Evolutionary conservation across 1,284 basidiomycete species (phyloP), one percentile per base, ranked within the genome.

Genomic region (Leccinum fallax): DNA sequence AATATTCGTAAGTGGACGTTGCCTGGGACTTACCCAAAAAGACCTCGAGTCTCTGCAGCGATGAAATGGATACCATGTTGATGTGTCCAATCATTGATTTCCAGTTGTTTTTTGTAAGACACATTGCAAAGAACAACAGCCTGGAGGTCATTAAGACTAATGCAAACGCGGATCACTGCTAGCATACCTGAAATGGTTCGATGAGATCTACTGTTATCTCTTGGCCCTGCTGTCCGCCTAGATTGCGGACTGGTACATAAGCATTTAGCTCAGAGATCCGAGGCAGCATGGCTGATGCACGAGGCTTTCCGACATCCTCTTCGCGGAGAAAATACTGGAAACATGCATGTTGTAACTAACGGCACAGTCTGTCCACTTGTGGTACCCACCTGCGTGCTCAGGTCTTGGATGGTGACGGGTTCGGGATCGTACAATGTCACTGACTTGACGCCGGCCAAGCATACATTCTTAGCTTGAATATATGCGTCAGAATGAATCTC

Each of bases 361-460:
- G 21, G 49, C 16, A 21, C 46, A 24, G 7, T 53, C 34, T 30
- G 40, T 58, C 28, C 43, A 40, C 53, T 38, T 60, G 54, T 57
- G 55, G 58, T 60, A 77, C 82, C 69, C 69, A 92, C 94, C 80
- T 98, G 95, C 6, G 95, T 94, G 74, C 95, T 93, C 54, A 99
- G 84, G 78, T 99, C 97, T 67, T 92, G 87, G 48, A 97, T 75
- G 54, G 86, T 84, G 19, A 97, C 93, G 7, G 88, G 92, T 64
- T 94, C 89, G 8, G 97, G 96, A 78, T 99, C 97, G 74, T 89
- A 98, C 65, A 99, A 84, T 16, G 96, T 98, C 52, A 99, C 97
- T 24, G 94, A 96, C 81, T 98, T 99, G 61, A 99, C 97, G 65
- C 97, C 97, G 55, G 97, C 97, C 55, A 99, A 84, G 55, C 89